These are phyloP conservation scores for Malus hybrid DNA, from an alignment of 331 rosid species.

Conservation along the genomic window DNA sequence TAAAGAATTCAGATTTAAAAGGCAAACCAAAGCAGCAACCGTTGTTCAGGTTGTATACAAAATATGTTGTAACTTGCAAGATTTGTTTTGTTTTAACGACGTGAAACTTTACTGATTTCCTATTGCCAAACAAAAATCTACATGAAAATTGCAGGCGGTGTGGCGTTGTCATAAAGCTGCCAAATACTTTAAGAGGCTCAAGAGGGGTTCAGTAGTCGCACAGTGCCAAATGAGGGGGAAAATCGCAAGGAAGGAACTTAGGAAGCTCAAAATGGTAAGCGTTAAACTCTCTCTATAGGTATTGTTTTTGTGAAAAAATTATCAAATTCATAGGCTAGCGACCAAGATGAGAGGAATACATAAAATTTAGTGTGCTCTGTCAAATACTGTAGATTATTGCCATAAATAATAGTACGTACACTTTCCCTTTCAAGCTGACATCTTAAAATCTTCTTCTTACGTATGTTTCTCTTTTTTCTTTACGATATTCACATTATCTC, in stretches of 20 bases:
- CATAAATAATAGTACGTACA: not conserved
- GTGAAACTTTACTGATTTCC: not conserved
- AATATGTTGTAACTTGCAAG: not conserved
- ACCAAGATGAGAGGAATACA: not conserved
- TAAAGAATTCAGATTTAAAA: slow-evolving; percentile 62
- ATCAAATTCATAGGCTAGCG: not conserved
- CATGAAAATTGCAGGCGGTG: slow-evolving; percentile 53
- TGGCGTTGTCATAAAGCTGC: slow-evolving; percentile 81
- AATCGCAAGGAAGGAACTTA: slow-evolving; percentile 63
- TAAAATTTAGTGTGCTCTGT: not conserved
- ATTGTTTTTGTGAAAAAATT: not conserved
- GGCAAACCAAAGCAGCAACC: slow-evolving; percentile 68
- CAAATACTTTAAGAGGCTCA: slow-evolving; percentile 62
- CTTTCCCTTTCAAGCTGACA: not conserved
- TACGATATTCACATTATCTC: slow-evolving; percentile 17
- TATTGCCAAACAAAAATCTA: not conserved
- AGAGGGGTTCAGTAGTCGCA: slow-evolving; percentile 59
- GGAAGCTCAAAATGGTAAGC: slow-evolving; percentile 87
- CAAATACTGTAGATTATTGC: not conserved
- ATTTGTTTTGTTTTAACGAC: not conserved
- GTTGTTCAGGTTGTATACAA: slow-evolving; percentile 53
- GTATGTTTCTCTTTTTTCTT: not conserved
- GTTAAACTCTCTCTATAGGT: not conserved
- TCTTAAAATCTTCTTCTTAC: not conserved
- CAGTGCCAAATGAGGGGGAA: slow-evolving; percentile 88